phyloP scores from a whole-genome alignment of 169 alveolate species.

The Plasmodium sp. region DNA sequence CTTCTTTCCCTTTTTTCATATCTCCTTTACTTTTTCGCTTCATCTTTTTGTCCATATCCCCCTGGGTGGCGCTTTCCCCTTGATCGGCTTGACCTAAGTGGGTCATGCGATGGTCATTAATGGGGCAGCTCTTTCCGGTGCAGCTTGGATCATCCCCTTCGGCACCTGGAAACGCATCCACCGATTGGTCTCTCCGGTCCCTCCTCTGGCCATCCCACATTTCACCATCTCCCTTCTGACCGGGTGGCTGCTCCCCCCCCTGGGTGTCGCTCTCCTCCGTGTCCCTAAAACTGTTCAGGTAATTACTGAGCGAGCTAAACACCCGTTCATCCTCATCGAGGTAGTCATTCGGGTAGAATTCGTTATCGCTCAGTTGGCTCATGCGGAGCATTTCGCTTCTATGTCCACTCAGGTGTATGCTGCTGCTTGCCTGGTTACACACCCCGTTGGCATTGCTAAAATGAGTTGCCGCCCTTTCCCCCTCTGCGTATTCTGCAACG shows the following conservation, averaged over 20 bases:
- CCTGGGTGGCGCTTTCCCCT: neutral
- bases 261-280: neutral
- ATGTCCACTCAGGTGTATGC: neutral
- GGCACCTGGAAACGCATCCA: neutral
- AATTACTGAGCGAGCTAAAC: conserved; percentile 20
- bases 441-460: neutral
- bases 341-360: neutral
- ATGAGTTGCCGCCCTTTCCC: neutral
- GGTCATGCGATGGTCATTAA: neutral
- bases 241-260: neutral
- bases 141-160: neutral
- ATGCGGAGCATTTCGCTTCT: neutral
- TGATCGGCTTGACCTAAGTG: neutral
- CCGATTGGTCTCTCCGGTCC: neutral
- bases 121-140: neutral
- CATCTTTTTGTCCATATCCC: neutral
- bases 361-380: neutral
- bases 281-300: neutral
- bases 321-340: conserved; percentile 38
- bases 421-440: neutral
- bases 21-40: neutral
- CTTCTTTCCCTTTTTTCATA: neutral
- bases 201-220: neutral
- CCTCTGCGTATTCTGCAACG: neutral
- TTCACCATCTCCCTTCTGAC: neutral